Percentiles rank a stretch among this genome's conserved stretches.
phyloP scores from a whole-genome alignment of 1,139 yeast genomes.

The Sugiyamaella novakii region DNA sequence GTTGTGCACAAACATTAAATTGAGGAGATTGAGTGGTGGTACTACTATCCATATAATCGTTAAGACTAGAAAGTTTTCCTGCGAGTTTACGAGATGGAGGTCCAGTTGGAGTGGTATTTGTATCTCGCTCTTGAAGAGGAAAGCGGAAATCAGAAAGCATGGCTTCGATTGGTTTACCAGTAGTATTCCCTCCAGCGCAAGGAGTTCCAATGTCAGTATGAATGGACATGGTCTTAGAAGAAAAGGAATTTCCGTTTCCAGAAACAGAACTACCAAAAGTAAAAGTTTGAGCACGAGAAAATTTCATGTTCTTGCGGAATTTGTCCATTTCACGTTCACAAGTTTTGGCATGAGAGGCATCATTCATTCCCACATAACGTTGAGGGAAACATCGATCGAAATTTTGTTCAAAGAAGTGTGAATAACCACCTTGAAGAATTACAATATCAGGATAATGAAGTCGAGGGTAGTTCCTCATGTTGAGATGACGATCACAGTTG shows the following conservation, averaged over 20 bases:
- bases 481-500: conserved; percentile 74
- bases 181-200: neutral
- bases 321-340: conserved; percentile 75
- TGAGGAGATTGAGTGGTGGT: conserved; percentile 8
- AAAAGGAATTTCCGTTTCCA: conserved; percentile 3
- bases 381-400: conserved; percentile 66
- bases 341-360: conserved; percentile 60
- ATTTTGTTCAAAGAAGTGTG: conserved; percentile 63
- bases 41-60: conserved; percentile 15
- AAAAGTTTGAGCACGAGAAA: conserved; percentile 32
- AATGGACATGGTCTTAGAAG: conserved; percentile 5
- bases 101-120: conserved; percentile 28
- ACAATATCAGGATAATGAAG: conserved; percentile 86
- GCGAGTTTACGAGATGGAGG: conserved; percentile 19
- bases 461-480: conserved; percentile 74
- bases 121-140: conserved; percentile 25
- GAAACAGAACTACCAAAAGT: conserved; percentile 23
- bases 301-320: conserved; percentile 50
- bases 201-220: conserved; percentile 9
- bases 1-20: conserved; percentile 14
- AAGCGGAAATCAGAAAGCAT: conserved; percentile 24
- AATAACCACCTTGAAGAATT: conserved; percentile 89
- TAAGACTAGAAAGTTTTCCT: conserved; percentile 11
- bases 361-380: conserved; percentile 86
- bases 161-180: conserved; percentile 10